Evolutionary conservation across 495 filamentous ascomycete species (phyloP).

Genomic region (Pyronema omphalodes): DNA sequence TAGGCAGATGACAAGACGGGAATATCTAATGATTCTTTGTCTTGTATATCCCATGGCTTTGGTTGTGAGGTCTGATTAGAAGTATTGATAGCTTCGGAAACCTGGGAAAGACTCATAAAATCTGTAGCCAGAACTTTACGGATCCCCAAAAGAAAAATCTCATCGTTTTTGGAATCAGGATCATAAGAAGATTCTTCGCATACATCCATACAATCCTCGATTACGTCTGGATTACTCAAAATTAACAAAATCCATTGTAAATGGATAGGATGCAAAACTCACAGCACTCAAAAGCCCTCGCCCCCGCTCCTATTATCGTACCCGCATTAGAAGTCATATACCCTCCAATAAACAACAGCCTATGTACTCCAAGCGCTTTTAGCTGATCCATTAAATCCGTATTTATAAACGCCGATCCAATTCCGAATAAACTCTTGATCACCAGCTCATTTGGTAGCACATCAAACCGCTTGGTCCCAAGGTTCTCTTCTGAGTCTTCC

Average conservation of each 20-base stretch:
- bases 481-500: slow-evolving; percentile 27
- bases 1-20: neutral
- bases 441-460: slow-evolving; percentile 40
- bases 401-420: slow-evolving; percentile 45
- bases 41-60: neutral
- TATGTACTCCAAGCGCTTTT: slow-evolving; percentile 43
- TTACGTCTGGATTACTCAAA: slow-evolving; percentile 24
- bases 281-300: slow-evolving; percentile 56
- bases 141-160: neutral
- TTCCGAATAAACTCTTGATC: slow-evolving; percentile 51
- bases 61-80: neutral
- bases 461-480: slow-evolving; percentile 35
- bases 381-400: slow-evolving; percentile 44
- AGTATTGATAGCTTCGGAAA: slow-evolving; percentile 20
- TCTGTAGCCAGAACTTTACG: slow-evolving; percentile 29
- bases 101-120: slow-evolving; percentile 27
- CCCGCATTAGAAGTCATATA: slow-evolving; percentile 39
- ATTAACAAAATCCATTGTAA: neutral
- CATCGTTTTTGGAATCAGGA: slow-evolving; percentile 29
- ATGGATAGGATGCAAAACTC: slow-evolving; percentile 17
- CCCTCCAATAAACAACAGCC: slow-evolving; percentile 33
- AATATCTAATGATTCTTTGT: neutral
- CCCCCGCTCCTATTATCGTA: slow-evolving; percentile 52
- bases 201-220: slow-evolving; percentile 30
- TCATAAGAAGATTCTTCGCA: slow-evolving; percentile 29